Base-by-base conservation (phyloP, 2,329 filamentous ascomycete species). In the Fusarium chlamydosporum region DNA sequence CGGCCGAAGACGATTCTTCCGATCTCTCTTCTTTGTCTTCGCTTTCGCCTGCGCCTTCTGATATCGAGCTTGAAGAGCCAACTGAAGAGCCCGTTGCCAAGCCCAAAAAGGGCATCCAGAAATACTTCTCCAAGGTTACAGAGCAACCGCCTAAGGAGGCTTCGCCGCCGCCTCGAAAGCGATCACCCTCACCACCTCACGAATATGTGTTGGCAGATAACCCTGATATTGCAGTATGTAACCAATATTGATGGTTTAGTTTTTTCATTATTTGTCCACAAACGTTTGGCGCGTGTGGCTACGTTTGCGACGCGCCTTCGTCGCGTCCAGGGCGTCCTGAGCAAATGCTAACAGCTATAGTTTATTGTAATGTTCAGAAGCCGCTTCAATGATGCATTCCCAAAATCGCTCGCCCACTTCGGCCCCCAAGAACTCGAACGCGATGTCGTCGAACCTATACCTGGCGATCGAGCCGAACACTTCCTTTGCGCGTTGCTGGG, bases 331-430 rank as follows among this genome's bases (percentile, higher is more conserved):
- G 71, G 77, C 71, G 73, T 73, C 70, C 75, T 74, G 64, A 65
- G 61, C 37, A 61, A 56, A 69, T 68, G 74, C 79, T 81, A 76
- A 80, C 74, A 76, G 75, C 72, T 73, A 72, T 75, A 97, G 93
- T 97, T 99, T 82, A 92, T 99, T 80, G 93, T 98, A 72, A 97
- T 97, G 93, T 99, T 98, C 82, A 90, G 95, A 79, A 92, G 92
- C 80, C 93, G 96, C 76, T 98, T 99, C 80, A 90, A 87, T 81
- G 94, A 97, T 64, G 91, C 89, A 64, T 96, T 99, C 72, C 91
- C 94, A 47, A 91, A 94, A 79, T 96, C 93, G 33, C 85, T 97
- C 35, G 86, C 92, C 70, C 92, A 97, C 77, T 93, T 97, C 72
- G 96, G 96, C 23, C 96, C 96, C 13, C 95, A 99, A 81, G 96